Evolutionary conservation across 208 protist species (phyloP), one percentile per base, ranked within the genome.

Genomic region (Acanthamoeba royreba): DNA sequence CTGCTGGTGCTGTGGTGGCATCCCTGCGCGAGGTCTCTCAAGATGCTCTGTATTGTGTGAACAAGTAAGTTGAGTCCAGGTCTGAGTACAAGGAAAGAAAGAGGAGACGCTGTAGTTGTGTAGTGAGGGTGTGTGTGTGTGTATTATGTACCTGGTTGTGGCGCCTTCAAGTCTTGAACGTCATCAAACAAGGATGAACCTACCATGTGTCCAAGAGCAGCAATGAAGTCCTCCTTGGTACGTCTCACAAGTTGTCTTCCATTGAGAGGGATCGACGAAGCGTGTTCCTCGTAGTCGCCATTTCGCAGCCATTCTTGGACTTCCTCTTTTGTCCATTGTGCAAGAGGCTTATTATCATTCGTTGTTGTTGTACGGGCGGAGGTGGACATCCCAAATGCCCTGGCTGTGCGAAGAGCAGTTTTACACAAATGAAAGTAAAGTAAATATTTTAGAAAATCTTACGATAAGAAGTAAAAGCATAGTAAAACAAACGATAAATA

Each of bases 401-500:
- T n/a, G n/a, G n/a, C n/a, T n/a, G n/a, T n/a, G n/a, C n/a, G n/a
- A n/a, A n/a, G n/a, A n/a, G n/a, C n/a, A n/a, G n/a, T n/a, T n/a
- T n/a, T n/a, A n/a, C n/a, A n/a, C n/a, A n/a, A n/a, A n/a, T n/a
- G n/a, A 58, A 77, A 77, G n/a, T 13, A 40, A 77, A 77, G 31
- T 13, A 77, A 33, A 77, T 28, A 33, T 77, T 11, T 40, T 40
- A 28, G 66, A 77, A 77, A 77, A 77, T 77, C 35, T 77, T 40
- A 38, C 35, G 22, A 77, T 77, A 77, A 77, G 35, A 77, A 77
- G 22, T 40, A 77, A 77, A 77, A 77, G 28, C 66, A 77, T 38
- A 77, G 35, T 77, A 77, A 77, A 77, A 77, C 66, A n/a, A 77
- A 77, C 22, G 13, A 77, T 77, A 77, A 77, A 77, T 77, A 33